Evolutionary conservation across 441 rosid genomes (phyloP), one percentile per base, ranked within the genome.

Genomic region (Bruguiera hainesii): DNA sequence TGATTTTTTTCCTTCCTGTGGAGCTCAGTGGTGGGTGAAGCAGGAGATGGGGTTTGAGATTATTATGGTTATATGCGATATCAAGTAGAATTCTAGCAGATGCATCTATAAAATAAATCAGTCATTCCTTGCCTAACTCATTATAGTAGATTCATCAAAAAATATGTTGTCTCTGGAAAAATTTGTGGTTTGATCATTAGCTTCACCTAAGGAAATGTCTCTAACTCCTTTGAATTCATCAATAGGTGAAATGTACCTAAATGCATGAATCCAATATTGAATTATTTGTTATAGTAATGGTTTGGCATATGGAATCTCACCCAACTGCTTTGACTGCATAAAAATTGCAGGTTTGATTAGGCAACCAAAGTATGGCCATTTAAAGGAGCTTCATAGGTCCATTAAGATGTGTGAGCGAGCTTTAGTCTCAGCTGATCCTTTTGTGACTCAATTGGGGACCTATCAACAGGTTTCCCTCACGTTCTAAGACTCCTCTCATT

Each of bases 351-450:
- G 99, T 78, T 78, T 95, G 78, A 84, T 89, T 57, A 85, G 98
- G 68, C 88, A 95, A 69, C 99, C 99, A 15, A 95, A 95, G 73
- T 90, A 88, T 74, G 96, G 97, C 55, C 99, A 95, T 73, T 78
- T 95, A 20, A 95, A 90, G 85, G 99, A 92, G 83, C 95, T 95
- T 46, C 99, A 95, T 63, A 85, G 80, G 80, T 82, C 99, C 62
- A 75, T 95, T 67, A 95, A 90, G 87, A 86, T 95, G 98, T 89
- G 93, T 23, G 96, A 95, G 73, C 77, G 76, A 68, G 86, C 98
- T 78, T 75, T 95, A 69, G 82, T 92, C 74, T 85, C 96, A 9
- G 77, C 87, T 58, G 95, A 95, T 81, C 97, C 96, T 7, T 80
- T 84, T 65, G 76, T 87, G 61, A 87, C 96, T 66, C 90, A 94